phyloP scores from a whole-genome alignment of 177 flowering plant species.

The Telopea speciosissima region DNA sequence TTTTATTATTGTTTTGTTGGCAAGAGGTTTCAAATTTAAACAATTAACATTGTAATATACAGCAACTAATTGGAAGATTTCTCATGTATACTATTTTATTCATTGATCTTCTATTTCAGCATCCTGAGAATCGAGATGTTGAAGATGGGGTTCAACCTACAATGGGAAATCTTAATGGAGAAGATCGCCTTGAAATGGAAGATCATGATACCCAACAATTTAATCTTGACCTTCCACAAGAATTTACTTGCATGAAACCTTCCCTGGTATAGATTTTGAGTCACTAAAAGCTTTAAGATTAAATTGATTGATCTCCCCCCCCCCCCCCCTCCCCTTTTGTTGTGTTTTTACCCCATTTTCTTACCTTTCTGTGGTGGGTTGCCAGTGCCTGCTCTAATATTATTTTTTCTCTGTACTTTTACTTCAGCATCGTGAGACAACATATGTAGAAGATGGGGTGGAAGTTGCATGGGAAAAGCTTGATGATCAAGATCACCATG shows the following conservation, averaged over 20 bases:
- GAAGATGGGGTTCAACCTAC: constrained; percentile 32
- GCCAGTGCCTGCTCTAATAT: not conserved
- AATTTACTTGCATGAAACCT: not conserved
- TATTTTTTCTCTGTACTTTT: not conserved
- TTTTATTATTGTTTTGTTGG: not conserved
- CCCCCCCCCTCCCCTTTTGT: not conserved
- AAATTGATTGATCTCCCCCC: not conserved
- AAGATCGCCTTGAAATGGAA: constrained; percentile 14
- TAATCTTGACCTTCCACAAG: not conserved
- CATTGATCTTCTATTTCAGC: constrained; percentile 11
- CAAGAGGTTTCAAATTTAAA: not conserved
- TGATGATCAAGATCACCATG: constrained; percentile 7
- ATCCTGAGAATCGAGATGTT: constrained; percentile 14
- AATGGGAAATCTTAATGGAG: constrained; percentile 15
- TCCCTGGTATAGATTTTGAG: constrained; percentile 33
- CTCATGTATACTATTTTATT: constrained; percentile 2
- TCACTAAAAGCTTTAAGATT: not conserved
- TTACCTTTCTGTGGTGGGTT: not conserved
- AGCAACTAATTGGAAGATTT: not conserved
- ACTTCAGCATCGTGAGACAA: constrained; percentile 23
- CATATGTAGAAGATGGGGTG: constrained; percentile 22
- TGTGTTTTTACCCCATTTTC: not conserved
- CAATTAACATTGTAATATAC: not conserved
- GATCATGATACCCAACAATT: constrained; percentile 9
- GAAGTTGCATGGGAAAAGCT: constrained; percentile 27